Evolutionary conservation across 768 basidiomycete species (phyloP), one percentile per base, ranked within the genome.

Genomic region (Favolaschia claudopus): DNA sequence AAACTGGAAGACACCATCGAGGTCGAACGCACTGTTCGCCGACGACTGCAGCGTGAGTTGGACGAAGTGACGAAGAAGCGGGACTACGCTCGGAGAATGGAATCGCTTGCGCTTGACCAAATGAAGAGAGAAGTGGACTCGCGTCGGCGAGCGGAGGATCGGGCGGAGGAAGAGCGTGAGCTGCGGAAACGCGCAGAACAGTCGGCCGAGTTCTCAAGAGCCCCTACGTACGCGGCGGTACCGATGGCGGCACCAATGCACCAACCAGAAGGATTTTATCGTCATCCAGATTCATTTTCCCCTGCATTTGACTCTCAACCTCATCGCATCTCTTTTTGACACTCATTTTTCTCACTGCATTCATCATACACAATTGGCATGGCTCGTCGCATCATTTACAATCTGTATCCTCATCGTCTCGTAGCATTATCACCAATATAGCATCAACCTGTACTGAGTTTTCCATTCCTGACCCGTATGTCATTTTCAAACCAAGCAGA

Each of bases 101-200:
- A 76, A 55, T 47, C 27, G 32, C 62, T 63, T 39, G 73, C 74
- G 38, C 53, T 71, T 60, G 60, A 59, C 49, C 65, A 64, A 58
- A 65, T 67, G 37, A 72, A 62, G 53, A 70, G 58, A 60, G 84
- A 70, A 81, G 84, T 67, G 82, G 86, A 72, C 85, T 82, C 46
- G 83, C 89, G 69, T 86, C 88, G 73, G 86, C 85, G 70, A 79
- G 83, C 75, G 85, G 93, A 63, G 87, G 83, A 65, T 77, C 79
- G 63, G 83, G 82, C 50, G 85, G 81, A 64, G 80, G 37, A 37
- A 28, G 72, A 72, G 66, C 63, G 58, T 45, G 55, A 40, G 25
- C 63, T 62, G 61, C 46, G 70, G 58, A 61, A 55, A 50, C 57
- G 68, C 64, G 46, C 58, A 50, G 34, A 56, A 45, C 38, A 17